Evolutionary conservation across 306 rosid species (phyloP).

Genomic region (Rosa rugosa): DNA sequence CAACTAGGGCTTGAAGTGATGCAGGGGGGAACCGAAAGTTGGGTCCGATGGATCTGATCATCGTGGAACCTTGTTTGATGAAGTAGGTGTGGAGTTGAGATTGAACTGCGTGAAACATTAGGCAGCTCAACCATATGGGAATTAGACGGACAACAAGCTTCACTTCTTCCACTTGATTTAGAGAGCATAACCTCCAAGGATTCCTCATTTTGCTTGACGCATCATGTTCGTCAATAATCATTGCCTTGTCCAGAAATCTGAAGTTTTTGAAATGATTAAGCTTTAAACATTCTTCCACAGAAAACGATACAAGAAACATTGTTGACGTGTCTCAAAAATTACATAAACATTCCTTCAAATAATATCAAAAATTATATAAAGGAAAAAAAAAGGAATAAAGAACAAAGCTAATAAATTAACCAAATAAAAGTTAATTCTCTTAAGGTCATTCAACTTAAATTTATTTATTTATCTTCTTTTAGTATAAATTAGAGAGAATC

Average conservation of each 20-base stretch:
- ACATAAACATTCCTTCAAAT: neutral
- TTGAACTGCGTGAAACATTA: conserved; percentile 61
- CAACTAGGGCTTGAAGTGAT: conserved; percentile 59
- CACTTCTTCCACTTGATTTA: conserved; percentile 73
- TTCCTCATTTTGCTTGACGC: conserved; percentile 41
- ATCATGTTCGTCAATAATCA: conserved; percentile 51
- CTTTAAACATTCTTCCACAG: neutral
- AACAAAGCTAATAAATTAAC: too few species aligned
- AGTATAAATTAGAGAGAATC: too few species aligned
- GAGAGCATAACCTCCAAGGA: conserved; percentile 77
- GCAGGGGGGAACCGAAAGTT: conserved; percentile 60
- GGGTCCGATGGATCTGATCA: conserved; percentile 54
- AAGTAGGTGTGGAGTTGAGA: conserved; percentile 58
- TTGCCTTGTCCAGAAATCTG: conserved; percentile 69
- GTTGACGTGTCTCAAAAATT: neutral
- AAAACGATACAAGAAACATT: neutral
- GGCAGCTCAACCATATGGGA: conserved; percentile 69
- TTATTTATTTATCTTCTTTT: too few species aligned
- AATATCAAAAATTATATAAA: neutral
- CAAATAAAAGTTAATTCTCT: neutral
- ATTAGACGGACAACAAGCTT: conserved; percentile 61
- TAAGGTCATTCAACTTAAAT: too few species aligned
- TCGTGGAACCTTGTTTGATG: conserved; percentile 64
- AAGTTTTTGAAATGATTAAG: conserved; percentile 1
- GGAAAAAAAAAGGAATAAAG: too few species aligned